Evolutionary conservation across 2,329 filamentous ascomycete species (phyloP).

Genomic region (Colletotrichum tofieldiae): DNA sequence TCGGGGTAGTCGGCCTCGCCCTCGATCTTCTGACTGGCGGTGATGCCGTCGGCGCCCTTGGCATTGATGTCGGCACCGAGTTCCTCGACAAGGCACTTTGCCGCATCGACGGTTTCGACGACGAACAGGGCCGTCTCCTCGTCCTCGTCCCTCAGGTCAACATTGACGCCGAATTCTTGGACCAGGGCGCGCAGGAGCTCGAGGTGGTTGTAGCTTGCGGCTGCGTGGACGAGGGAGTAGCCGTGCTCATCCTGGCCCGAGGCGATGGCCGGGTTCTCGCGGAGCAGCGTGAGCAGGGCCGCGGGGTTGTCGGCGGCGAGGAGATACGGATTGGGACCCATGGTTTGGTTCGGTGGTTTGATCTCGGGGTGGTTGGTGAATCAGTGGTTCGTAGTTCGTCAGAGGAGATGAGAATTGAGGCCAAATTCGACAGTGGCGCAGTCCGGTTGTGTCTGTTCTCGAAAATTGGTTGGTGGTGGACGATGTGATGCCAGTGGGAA

Average conservation of each 20-base stretch:
- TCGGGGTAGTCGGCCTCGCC: conserved; percentile 84
- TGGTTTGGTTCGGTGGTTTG: conserved; percentile 46
- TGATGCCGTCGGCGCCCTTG: conserved; percentile 82
- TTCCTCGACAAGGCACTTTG: conserved; percentile 86
- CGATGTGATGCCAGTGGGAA: conserved; percentile 25
- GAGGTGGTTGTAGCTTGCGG: conserved; percentile 91
- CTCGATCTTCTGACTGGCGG: conserved; percentile 85
- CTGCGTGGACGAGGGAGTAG: conserved; percentile 94
- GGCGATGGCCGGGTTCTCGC: conserved; percentile 82
- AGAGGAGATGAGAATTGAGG: conserved; percentile 21
- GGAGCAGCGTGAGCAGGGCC: conserved; percentile 81
- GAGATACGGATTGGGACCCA: conserved; percentile 77
- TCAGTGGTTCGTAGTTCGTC: background rate
- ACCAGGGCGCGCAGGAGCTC: conserved; percentile 84
- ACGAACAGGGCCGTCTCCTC: conserved; percentile 95
- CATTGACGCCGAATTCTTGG: conserved; percentile 81
- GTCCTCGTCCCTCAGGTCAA: conserved; percentile 91
- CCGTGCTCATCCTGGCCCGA: conserved; percentile 89
- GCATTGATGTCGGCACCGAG: conserved; percentile 78
- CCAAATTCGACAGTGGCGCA: conserved; percentile 34
- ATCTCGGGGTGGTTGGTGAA: background rate
- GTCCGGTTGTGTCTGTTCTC: background rate
- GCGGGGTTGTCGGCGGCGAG: conserved; percentile 87
- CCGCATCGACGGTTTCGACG: conserved; percentile 85
- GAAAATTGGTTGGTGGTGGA: background rate